phyloP scores from a whole-genome alignment of 352 stramenopile species.

The Pythium volutum region DNA sequence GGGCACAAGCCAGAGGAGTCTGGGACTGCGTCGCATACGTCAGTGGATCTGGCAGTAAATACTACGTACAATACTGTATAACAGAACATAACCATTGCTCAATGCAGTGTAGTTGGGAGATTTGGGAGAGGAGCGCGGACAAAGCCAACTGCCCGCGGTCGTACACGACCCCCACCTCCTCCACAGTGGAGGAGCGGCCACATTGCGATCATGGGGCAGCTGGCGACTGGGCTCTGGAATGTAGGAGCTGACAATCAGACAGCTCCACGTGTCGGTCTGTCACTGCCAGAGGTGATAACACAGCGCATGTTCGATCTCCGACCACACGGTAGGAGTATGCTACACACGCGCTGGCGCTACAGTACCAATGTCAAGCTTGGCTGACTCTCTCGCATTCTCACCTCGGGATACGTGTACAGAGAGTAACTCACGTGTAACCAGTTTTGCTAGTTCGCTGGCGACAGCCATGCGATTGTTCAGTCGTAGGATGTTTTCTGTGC shows the following conservation, averaged over 20 bases:
- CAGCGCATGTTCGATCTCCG: background rate
- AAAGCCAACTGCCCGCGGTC: no score
- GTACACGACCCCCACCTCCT: no score
- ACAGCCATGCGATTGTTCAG: conserved; percentile 2
- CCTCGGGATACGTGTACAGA: conserved; percentile 1
- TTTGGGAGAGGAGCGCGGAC: background rate
- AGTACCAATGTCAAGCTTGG: background rate
- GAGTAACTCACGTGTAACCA: no score
- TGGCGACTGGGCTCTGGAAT: background rate
- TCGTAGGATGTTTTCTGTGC: background rate
- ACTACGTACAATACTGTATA: no score
- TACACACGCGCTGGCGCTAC: background rate
- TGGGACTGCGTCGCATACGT: conserved; percentile 4
- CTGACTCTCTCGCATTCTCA: background rate
- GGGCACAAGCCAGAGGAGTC: background rate
- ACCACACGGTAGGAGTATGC: background rate
- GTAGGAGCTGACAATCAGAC: background rate
- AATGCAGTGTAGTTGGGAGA: no score
- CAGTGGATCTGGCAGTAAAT: background rate
- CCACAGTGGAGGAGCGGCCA: no score
- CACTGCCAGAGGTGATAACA: background rate
- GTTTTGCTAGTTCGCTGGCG: conserved; percentile 4
- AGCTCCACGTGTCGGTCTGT: background rate
- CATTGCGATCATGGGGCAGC: no score
- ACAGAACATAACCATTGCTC: no score